phyloP scores from a whole-genome alignment of 2,329 filamentous ascomycete species.

The Xylariaceae sp. region DNA sequence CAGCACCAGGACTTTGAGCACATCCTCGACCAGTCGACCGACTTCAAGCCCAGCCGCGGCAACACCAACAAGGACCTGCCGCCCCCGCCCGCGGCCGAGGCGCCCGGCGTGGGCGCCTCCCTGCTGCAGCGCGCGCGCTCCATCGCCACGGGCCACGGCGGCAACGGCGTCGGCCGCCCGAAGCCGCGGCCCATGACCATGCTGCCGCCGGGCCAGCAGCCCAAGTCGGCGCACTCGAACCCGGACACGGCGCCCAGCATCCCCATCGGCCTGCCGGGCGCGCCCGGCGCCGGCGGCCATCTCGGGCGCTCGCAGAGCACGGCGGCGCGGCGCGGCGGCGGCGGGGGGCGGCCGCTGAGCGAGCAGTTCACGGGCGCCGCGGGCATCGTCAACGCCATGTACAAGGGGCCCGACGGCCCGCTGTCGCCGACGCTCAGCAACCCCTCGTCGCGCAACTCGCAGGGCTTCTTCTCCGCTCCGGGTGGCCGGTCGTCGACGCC shows the following conservation, averaged over 20 bases:
- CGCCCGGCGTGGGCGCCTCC: conserved; percentile 39
- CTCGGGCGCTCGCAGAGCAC: conserved; percentile 47
- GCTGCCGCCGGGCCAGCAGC: conserved; percentile 18
- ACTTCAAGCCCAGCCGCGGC: conserved; percentile 40
- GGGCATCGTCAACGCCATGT: conserved; percentile 81
- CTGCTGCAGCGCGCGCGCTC: conserved; percentile 56
- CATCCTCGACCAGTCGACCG: conserved; percentile 75
- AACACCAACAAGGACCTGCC: conserved; percentile 80
- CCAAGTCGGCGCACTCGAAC: conserved; percentile 46
- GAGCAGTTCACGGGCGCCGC: conserved; percentile 58
- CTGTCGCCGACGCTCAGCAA: conserved; percentile 52
- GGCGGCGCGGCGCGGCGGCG: conserved; percentile 32
- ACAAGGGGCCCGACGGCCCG: conserved; percentile 62
- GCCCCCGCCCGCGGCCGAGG: conserved; percentile 52
- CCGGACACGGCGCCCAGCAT: conserved; percentile 70
- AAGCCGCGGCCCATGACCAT: conserved; percentile 51
- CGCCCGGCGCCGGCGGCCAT: no score
- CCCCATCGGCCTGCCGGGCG: conserved; percentile 61
- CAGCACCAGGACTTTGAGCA: conserved; percentile 93
- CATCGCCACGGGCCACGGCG: conserved; percentile 38
- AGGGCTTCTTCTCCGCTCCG: conserved; percentile 51
- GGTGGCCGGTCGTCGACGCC: no score
- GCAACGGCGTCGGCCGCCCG: conserved; percentile 26
- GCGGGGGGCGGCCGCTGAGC: conserved; percentile 48
- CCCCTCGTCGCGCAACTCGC: conserved; percentile 43